Percentiles rank a stretch among this genome's conserved stretches.
Evolutionary conservation across 805 yeast genomes (phyloP).

Genomic region (Sugiyamaella floridensis): DNA sequence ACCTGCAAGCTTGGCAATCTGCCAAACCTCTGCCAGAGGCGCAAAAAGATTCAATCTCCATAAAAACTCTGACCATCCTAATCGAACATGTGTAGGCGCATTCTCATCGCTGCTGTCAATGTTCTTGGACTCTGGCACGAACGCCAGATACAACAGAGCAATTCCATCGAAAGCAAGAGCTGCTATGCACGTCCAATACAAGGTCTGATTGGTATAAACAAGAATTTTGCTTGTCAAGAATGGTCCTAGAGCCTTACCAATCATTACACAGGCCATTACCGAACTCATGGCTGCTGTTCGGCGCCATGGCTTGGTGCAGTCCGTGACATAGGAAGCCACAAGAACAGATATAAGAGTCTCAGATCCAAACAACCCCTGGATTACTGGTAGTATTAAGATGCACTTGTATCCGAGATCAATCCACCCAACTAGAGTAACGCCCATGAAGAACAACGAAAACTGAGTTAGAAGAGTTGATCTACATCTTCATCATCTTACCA

Average conservation of each 20-base stretch:
- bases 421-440: conserved; percentile 3
- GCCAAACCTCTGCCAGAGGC: conserved; percentile 1
- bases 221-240: conserved; percentile 9
- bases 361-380: conserved; percentile 11
- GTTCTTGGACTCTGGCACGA: conserved; percentile 10
- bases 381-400: conserved; percentile 8
- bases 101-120: not conserved
- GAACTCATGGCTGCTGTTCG: conserved; percentile 16
- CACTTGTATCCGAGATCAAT: conserved; percentile 2
- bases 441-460: conserved; percentile 3
- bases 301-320: conserved; percentile 9
- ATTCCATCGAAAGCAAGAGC: conserved; percentile 1
- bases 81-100: not conserved
- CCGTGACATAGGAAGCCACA: conserved; percentile 14
- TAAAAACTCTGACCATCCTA: not conserved
- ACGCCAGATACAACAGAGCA: conserved; percentile 3
- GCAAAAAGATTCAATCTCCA: not conserved
- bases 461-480: not conserved
- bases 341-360: conserved; percentile 8
- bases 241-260: conserved; percentile 18
- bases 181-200: not conserved
- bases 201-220: not conserved
- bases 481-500: not conserved
- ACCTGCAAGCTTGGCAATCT: conserved; percentile 5
- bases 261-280: conserved; percentile 11